Percentiles rank a stretch among this genome's conserved stretches.
Evolutionary conservation across 257 asterid genomes (phyloP).

Genomic region (Cinchona pubescens): DNA sequence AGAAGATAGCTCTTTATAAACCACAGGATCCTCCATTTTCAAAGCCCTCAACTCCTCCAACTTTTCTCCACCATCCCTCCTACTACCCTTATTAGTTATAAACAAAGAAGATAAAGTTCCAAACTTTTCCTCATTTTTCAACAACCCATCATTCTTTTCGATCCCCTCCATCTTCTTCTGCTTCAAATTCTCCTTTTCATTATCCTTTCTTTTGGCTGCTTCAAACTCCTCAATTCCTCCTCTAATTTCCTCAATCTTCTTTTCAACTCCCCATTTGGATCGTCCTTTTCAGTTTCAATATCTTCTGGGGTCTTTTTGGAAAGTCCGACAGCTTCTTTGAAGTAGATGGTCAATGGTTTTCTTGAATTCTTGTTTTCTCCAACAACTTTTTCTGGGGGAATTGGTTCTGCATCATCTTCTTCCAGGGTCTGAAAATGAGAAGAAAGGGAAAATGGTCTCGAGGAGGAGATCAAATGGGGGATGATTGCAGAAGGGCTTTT

Average conservation of each 20-base stretch:
- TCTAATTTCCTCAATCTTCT: slow-evolving; percentile 45
- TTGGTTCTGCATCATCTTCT: slow-evolving; percentile 6
- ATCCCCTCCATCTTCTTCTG: slow-evolving; percentile 8
- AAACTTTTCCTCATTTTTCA: slow-evolving; percentile 13
- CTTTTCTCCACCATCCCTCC: background rate
- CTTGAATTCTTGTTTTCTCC: slow-evolving; percentile 18
- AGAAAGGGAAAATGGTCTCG: slow-evolving; percentile 38
- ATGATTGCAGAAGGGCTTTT: slow-evolving; percentile 1
- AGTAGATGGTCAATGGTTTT: slow-evolving; percentile 41
- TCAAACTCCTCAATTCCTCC: slow-evolving; percentile 40
- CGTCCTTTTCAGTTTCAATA: slow-evolving; percentile 15
- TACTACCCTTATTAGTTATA: too few species aligned
- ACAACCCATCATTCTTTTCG: slow-evolving; percentile 1
- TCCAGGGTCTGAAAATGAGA: slow-evolving; percentile 24
- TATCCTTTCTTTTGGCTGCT: slow-evolving; percentile 23
- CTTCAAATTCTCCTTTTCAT: too few species aligned
- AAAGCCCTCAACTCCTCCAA: too few species aligned
- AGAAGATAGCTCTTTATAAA: slow-evolving; percentile 55
- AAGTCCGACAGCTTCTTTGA: slow-evolving; percentile 51
- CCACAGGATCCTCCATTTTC: slow-evolving; percentile 31
- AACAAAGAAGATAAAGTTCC: slow-evolving; percentile 37
- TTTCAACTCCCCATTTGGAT: slow-evolving; percentile 27
- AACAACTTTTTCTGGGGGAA: slow-evolving; percentile 7
- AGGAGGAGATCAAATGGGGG: too few species aligned
- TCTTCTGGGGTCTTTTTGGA: slow-evolving; percentile 19